Evolutionary conservation across 1,284 basidiomycete genomes (phyloP).

Genomic region (Rhodotorula sp.): DNA sequence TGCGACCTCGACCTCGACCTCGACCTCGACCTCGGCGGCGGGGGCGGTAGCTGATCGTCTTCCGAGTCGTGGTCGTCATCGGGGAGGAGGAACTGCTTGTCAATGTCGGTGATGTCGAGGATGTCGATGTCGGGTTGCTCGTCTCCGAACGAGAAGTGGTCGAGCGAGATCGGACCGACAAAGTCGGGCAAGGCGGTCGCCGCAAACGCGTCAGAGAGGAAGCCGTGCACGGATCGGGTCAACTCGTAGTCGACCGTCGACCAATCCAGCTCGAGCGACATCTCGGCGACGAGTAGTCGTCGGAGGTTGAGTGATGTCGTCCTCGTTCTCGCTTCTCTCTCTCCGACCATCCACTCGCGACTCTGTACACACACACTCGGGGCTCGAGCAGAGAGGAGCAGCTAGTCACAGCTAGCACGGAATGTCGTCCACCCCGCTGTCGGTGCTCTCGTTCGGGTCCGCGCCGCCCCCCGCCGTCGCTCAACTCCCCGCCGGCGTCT

Average conservation of each 20-base stretch:
- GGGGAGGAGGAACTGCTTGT: constrained; percentile 85
- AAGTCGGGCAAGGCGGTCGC: constrained; percentile 77
- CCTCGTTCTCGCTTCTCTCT: neutral
- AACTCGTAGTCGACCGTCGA: constrained; percentile 63
- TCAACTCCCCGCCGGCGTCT: neutral
- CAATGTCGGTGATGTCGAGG: constrained; percentile 88
- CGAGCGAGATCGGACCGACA: constrained; percentile 84
- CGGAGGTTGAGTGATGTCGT: neutral
- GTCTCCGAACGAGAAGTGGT: constrained; percentile 82
- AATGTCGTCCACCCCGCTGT: neutral
- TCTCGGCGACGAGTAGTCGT: too few relatives aligned
- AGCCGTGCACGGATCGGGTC: constrained; percentile 66
- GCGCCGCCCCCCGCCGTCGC: neutral
- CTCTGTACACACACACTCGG: neutral
- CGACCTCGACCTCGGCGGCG: neutral
- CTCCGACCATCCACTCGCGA: neutral
- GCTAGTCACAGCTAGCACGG: neutral
- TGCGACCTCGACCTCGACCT: too few relatives aligned
- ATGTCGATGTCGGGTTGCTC: constrained; percentile 81
- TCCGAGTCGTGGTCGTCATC: constrained; percentile 62
- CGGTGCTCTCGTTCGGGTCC: neutral
- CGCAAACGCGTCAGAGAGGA: constrained; percentile 77
- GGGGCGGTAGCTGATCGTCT: constrained; percentile 38
- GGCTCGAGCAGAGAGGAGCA: neutral
- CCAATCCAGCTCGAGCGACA: constrained; percentile 61